These are phyloP conservation scores for Microglena sp. DNA, from an alignment of 139 green algal genomes.

Conservation along the genomic window DNA sequence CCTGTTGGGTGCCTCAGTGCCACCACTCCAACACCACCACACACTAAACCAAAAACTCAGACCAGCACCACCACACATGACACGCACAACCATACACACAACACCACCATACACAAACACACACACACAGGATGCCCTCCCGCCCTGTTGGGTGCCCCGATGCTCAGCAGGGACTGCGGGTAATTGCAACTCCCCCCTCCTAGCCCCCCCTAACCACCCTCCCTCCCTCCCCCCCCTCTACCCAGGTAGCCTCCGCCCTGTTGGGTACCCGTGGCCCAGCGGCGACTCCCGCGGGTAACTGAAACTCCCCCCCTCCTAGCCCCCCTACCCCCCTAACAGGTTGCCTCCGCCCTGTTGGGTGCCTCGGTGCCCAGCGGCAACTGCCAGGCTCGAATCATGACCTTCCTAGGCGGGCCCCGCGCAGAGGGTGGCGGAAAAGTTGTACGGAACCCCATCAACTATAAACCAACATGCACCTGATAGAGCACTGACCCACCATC, in stretches of 20 bases:
- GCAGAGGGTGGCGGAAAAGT: conserved; percentile 85
- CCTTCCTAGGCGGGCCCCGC: conserved; percentile 86
- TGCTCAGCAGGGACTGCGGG: too few relatives aligned
- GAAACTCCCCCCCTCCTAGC: too few relatives aligned
- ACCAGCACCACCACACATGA: not conserved
- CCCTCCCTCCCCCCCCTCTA: too few relatives aligned
- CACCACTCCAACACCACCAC: not conserved
- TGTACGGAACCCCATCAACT: conserved; percentile 24
- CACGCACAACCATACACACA: not conserved
- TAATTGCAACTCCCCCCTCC: too few relatives aligned
- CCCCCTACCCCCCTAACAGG: too few relatives aligned
- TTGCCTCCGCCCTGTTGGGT: conserved; percentile 71
- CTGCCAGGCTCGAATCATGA: conserved; percentile 70
- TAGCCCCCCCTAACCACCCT: too few relatives aligned
- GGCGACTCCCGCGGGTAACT: too few relatives aligned
- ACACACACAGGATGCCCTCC: not conserved
- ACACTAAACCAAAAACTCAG: not conserved
- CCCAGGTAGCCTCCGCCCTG: too few relatives aligned
- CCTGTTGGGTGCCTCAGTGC: too few relatives aligned
- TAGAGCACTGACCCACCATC: not conserved
- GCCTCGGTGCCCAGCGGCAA: conserved; percentile 61
- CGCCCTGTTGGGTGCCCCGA: conserved; percentile 21
- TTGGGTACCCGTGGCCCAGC: too few relatives aligned
- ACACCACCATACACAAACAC: not conserved
- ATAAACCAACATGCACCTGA: not conserved